Base-by-base conservation (phyloP, 2,329 filamentous ascomycete species). In the Ustulina deusta region DNA sequence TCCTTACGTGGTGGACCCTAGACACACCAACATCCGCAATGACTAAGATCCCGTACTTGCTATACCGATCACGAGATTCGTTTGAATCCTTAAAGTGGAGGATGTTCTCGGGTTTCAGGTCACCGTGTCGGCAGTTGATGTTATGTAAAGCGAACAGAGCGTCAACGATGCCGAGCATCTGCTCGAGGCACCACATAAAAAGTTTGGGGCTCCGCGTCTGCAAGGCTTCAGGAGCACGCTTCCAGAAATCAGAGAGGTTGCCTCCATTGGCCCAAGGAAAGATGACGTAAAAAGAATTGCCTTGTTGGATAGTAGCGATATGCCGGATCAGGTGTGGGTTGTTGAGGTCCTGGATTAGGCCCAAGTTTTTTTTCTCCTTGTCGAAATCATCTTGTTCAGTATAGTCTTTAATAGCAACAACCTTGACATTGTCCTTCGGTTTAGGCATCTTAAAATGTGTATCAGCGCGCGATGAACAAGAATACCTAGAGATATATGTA, bases 101-200 rank as follows among this genome's bases (percentile, higher is more conserved):
- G 17, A 68, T 64, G 20, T 68, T 68, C 36, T 64, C 65, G 4
- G 65, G 65, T 51, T 68, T 67, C 2, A 67, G n/a, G 17, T 67
- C 65, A 3, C 65, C 65, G n/a, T 67, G 65, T 22, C 65, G 54
- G 11, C 13, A 64, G 6, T 61, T 61, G 3, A 22, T 17, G 0
- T 29, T 20, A 27, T 68, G 65, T 29, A 68, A 25, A 36, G 13
- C 49, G 20, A 40, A 36, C 9, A 68, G 10, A 36, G 46, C 65
- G 13, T 64, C 61, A n/a, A 61, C 49, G 6, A 68, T 22, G 3
- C 65, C 65, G 6, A 44, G 20, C 65, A 68, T 64, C 25, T 68
- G 65, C 44, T 57, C 20, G 38, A 68, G n/a, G 6, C 22, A 55
- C 65, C 65, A 68, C n/a, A 20, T 15, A 17, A 67, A 40, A 51